A percentile compares a stretch with the other conserved stretches of the same genome.
Evolutionary conservation across 768 basidiomycete genomes (phyloP).

Genomic region (Kwoniella bestiolae): DNA sequence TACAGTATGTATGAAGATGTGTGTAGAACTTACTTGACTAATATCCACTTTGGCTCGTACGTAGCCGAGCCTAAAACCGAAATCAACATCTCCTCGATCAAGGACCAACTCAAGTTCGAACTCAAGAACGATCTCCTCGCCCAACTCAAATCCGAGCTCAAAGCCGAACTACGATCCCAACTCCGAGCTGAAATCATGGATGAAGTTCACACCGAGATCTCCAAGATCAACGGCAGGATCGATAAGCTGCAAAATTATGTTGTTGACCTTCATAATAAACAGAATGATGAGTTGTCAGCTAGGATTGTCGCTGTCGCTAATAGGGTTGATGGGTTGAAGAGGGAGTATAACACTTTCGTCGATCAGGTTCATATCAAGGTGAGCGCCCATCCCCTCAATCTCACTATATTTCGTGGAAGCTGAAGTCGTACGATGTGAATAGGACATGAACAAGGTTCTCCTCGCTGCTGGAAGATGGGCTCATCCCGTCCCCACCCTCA

Average conservation of each 20-base stretch:
- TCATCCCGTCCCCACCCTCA: constrained; percentile 7
- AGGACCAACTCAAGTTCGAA: constrained; percentile 4
- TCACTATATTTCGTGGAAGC: not conserved
- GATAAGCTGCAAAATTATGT: not conserved
- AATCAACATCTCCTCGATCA: constrained; percentile 1
- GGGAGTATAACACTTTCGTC: not conserved
- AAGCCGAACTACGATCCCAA: not conserved
- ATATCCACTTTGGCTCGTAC: not conserved
- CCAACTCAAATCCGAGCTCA: constrained; percentile 2
- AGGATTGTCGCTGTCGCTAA: not conserved
- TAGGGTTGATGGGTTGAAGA: not conserved
- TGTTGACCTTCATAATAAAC: not conserved
- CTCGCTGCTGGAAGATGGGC: constrained; percentile 6
- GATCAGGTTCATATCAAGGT: constrained; percentile 5
- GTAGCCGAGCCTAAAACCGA: not conserved
- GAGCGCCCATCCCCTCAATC: not conserved
- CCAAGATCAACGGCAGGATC: not conserved
- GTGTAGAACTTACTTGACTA: too few relatives aligned
- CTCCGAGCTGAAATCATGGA: not conserved
- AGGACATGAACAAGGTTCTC: constrained; percentile 4
- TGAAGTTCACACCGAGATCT: not conserved
- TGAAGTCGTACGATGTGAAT: not conserved
- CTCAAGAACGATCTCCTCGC: constrained; percentile 3
- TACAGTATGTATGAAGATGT: too few relatives aligned
- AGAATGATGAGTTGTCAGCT: not conserved